These are phyloP conservation scores for Aspergillus sp. DNA, from an alignment of 2,329 filamentous ascomycete genomes.

Conservation along the genomic window DNA sequence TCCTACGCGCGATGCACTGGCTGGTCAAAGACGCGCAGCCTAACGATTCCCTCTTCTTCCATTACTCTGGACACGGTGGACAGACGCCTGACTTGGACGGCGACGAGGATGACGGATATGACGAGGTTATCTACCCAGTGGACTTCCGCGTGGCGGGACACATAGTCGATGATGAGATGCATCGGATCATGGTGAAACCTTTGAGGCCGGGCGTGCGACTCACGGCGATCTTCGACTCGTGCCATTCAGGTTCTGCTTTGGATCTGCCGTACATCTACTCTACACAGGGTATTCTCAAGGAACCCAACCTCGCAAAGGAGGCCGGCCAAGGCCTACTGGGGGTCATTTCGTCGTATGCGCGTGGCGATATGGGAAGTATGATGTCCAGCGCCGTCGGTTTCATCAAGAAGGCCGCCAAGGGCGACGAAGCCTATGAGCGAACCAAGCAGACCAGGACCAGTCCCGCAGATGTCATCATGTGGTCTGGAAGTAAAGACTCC, in stretches of 20 bases:
- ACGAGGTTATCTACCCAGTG: constrained; percentile 77
- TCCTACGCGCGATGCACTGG: constrained; percentile 96
- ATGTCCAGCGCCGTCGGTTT: constrained; percentile 77
- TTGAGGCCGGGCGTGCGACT: constrained; percentile 79
- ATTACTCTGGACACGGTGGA: constrained; percentile 85
- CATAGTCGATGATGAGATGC: constrained; percentile 78
- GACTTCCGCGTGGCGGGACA: constrained; percentile 69
- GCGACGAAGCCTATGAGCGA: constrained; percentile 75
- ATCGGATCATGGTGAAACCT: constrained; percentile 72
- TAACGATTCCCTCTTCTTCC: constrained; percentile 95
- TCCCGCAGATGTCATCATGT: constrained; percentile 95
- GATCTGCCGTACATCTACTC: constrained; percentile 68
- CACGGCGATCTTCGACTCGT: constrained; percentile 69
- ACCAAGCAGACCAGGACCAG: constrained; percentile 88
- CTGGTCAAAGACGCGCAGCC: constrained; percentile 88
- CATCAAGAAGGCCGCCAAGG: constrained; percentile 81
- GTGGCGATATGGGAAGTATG: constrained; percentile 80
- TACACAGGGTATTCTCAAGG: constrained; percentile 67
- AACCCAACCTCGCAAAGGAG: constrained; percentile 67
- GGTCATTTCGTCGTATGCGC: constrained; percentile 74
- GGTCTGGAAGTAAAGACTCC: constrained; percentile 92
- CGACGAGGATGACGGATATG: constrained; percentile 74
- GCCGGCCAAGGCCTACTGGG: constrained; percentile 64
- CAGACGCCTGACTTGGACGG: constrained; percentile 72
- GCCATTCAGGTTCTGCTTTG: constrained; percentile 66